A percentile compares a stretch with the other conserved stretches of the same genome.
Conservation (phyloP, 371 early-diverging fungal genomes). For the Apophysomyces ossiformis region DNA sequence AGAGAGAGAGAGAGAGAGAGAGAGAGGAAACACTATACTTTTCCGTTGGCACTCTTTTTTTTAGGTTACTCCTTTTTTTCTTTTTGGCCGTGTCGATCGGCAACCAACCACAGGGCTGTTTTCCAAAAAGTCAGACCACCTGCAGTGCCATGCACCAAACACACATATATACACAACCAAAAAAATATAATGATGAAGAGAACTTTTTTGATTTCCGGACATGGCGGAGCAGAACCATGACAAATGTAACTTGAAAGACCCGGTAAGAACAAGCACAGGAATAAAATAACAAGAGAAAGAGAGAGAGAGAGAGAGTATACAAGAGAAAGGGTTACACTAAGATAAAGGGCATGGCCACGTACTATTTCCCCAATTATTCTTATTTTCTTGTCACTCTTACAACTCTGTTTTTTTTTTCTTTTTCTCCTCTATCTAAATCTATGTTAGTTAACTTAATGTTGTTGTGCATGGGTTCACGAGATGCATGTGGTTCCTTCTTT, state of each 20-base stretch:
- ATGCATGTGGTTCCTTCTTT: neutral
- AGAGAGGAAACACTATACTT: too few relatives aligned
- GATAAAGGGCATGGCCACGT: neutral
- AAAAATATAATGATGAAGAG: too few relatives aligned
- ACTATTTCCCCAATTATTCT: neutral
- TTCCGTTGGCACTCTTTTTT: too few relatives aligned
- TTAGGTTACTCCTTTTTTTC: neutral
- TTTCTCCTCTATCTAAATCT: too few relatives aligned
- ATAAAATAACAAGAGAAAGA: too few relatives aligned
- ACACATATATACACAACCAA: too few relatives aligned
- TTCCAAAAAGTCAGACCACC: slow-evolving; percentile 10
- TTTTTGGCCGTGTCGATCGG: slow-evolving; percentile 6
- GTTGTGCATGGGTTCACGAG: slow-evolving; percentile 8
- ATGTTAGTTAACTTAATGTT: too few relatives aligned
- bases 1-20: too few relatives aligned
- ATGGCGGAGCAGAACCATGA: neutral
- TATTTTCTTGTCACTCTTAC: neutral
- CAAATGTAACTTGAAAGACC: neutral
- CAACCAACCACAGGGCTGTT: neutral
- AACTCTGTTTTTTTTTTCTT: neutral
- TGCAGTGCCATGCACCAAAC: slow-evolving; percentile 2
- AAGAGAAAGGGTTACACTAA: too few relatives aligned
- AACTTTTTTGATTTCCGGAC: neutral
- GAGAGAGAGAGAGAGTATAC: too few relatives aligned
- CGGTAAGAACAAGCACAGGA: too few relatives aligned